A percentile compares a stretch with the other conserved stretches of the same genome.
These are phyloP conservation scores for Durio zibethinus DNA, from an alignment of 345 rosid species.

Conservation along the genomic window DNA sequence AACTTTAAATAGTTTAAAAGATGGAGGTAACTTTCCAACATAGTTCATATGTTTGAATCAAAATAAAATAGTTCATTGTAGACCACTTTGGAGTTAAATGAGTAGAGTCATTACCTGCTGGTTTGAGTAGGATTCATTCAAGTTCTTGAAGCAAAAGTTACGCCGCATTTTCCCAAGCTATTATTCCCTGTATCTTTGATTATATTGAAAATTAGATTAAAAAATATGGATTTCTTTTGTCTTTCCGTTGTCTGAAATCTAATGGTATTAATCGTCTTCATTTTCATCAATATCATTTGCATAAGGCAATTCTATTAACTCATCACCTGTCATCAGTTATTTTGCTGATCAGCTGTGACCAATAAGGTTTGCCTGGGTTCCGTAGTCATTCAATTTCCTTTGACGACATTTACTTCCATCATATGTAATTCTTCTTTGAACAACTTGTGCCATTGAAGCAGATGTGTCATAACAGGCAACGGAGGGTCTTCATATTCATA, in stretches of 20 bases:
- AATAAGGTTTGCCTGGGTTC: not conserved
- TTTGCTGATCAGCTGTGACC: not conserved
- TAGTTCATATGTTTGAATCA: not conserved
- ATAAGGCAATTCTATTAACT: not conserved
- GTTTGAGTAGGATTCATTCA: not conserved
- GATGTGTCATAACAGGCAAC: slow-evolving; percentile 89
- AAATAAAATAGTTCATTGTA: not conserved
- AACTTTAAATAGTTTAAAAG: not conserved
- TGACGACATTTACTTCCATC: no score
- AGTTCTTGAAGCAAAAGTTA: not conserved
- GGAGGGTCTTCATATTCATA: slow-evolving; percentile 54
- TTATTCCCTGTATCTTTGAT: not conserved
- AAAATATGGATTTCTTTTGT: not conserved
- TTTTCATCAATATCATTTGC: not conserved
- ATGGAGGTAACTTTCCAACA: not conserved
- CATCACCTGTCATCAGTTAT: not conserved
- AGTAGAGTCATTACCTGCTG: not conserved
- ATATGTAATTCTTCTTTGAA: not conserved
- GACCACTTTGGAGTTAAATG: not conserved
- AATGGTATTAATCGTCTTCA: not conserved
- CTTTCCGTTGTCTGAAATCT: not conserved
- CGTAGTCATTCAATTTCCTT: not conserved
- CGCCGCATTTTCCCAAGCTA: not conserved
- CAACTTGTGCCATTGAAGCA: slow-evolving; percentile 28
- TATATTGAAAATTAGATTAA: not conserved